phyloP scores from a whole-genome alignment of 2,329 filamentous ascomycete genomes.

The Zasmidium angulare region DNA sequence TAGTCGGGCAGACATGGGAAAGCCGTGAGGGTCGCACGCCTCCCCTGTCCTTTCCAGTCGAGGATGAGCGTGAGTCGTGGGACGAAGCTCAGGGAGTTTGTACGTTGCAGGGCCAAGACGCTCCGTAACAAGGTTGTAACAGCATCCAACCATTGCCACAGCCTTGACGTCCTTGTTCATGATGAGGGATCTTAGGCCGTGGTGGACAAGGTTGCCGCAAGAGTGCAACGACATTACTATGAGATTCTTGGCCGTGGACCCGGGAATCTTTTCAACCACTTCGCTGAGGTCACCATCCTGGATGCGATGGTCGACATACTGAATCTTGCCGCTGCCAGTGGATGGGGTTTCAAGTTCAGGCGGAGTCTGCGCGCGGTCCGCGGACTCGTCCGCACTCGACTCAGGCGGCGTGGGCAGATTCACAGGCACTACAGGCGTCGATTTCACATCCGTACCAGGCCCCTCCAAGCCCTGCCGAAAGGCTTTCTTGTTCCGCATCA shows the following conservation, averaged over 20 bases:
- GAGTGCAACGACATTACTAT: conserved; percentile 97
- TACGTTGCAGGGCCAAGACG: conserved; percentile 81
- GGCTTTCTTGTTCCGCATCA: conserved; percentile 81
- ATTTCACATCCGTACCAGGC: conserved; percentile 4
- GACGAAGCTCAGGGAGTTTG: conserved; percentile 76
- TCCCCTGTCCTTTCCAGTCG: conserved; percentile 67
- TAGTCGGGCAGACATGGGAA: conserved; percentile 81
- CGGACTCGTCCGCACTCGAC: conserved; percentile 1
- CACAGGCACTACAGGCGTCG: conserved; percentile 16
- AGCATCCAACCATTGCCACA: conserved; percentile 96
- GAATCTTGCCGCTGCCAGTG: conserved; percentile 62
- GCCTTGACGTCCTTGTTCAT: conserved; percentile 81
- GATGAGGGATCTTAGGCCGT: conserved; percentile 81
- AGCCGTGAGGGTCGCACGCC: conserved; percentile 83
- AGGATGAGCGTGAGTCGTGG: conserved; percentile 53
- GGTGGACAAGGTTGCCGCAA: conserved; percentile 95
- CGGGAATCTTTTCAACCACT: conserved; percentile 57
- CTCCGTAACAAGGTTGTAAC: conserved; percentile 95
- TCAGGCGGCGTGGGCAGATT: conserved; percentile 25
- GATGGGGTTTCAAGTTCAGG: conserved; percentile 26
- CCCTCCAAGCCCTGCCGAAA: conserved; percentile 52
- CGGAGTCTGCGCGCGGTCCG: conserved; percentile 1
- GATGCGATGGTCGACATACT: conserved; percentile 74
- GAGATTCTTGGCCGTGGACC: conserved; percentile 43
- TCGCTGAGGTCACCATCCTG: conserved; percentile 70